Evolutionary conservation across 768 basidiomycete genomes (phyloP).

Genomic region (Termitomyces sp.): DNA sequence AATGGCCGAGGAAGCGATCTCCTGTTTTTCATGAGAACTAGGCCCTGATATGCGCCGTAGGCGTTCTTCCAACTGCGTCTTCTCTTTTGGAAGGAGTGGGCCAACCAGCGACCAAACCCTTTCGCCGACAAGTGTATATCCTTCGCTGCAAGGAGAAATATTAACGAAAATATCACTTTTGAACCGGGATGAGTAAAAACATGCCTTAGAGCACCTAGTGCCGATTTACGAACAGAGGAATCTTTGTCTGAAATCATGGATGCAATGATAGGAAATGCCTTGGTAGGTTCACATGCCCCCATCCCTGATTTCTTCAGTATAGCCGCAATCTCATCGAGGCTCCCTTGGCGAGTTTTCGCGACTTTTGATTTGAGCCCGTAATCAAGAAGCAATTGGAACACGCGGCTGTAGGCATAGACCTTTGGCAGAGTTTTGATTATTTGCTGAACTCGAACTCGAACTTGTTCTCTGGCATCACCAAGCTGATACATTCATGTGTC

Average conservation of each 20-base stretch:
- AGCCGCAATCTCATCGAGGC: constrained; percentile 75
- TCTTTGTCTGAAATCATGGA: constrained; percentile 88
- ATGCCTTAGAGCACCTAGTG: constrained; percentile 77
- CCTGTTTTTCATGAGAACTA: constrained; percentile 41
- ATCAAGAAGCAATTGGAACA: constrained; percentile 85
- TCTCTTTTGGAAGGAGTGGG: constrained; percentile 76
- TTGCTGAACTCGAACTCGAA: constrained; percentile 74
- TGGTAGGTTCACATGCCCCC: constrained; percentile 73
- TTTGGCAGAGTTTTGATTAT: constrained; percentile 84
- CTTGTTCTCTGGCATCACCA: constrained; percentile 85
- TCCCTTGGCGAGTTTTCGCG: constrained; percentile 85
- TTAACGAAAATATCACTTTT: constrained; percentile 3
- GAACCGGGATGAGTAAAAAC: neutral
- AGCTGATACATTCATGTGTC: constrained; percentile 49
- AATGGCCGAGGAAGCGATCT: constrained; percentile 8
- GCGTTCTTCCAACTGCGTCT: constrained; percentile 88
- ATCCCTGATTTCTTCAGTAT: constrained; percentile 82
- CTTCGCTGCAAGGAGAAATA: constrained; percentile 50
- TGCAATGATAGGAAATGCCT: constrained; percentile 76
- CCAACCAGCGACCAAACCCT: constrained; percentile 82
- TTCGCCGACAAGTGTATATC: constrained; percentile 79
- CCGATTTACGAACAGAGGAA: constrained; percentile 82
- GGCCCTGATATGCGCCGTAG: constrained; percentile 78
- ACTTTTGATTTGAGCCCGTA: constrained; percentile 89
- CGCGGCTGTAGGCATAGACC: constrained; percentile 89